phyloP scores from a whole-genome alignment of 2,329 filamentous ascomycete genomes.

The Ceratocystiopsis brevicomis region DNA sequence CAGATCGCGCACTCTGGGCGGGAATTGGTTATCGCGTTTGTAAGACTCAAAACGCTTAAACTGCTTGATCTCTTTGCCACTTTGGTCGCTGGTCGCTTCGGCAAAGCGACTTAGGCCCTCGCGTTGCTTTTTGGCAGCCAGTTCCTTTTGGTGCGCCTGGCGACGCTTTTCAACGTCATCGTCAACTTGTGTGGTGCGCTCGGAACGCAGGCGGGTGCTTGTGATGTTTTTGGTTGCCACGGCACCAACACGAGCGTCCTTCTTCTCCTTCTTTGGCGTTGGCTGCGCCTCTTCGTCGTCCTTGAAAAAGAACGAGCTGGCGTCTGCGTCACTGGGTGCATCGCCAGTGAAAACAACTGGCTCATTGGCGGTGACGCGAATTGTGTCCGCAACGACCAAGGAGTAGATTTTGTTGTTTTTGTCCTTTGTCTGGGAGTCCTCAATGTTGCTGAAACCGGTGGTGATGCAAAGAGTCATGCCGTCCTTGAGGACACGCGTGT shows the following conservation, averaged over 20 bases:
- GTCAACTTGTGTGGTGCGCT: slow-evolving; percentile 71
- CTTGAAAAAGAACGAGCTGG: slow-evolving; percentile 96
- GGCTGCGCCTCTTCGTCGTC: slow-evolving; percentile 80
- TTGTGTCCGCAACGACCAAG: slow-evolving; percentile 77
- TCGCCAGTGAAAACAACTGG: slow-evolving; percentile 85
- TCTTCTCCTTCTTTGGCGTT: slow-evolving; percentile 79
- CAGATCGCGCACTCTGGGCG: slow-evolving; percentile 62
- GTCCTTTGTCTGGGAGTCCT: slow-evolving; percentile 72
- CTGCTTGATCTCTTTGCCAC: slow-evolving; percentile 87
- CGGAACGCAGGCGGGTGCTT: slow-evolving; percentile 76
- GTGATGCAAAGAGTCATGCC: slow-evolving; percentile 92
- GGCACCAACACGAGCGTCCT: slow-evolving; percentile 62
- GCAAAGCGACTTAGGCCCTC: slow-evolving; percentile 74
- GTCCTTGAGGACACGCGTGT: slow-evolving; percentile 63
- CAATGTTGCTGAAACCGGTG: slow-evolving; percentile 75
- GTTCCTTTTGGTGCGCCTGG: slow-evolving; percentile 80
- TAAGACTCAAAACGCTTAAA: slow-evolving; percentile 99
- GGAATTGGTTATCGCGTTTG: slow-evolving; percentile 91
- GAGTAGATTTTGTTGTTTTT: slow-evolving; percentile 82
- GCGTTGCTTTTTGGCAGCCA: slow-evolving; percentile 70
- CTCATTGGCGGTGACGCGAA: slow-evolving; percentile 65
- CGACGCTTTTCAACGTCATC: slow-evolving; percentile 78
- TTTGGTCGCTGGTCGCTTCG: slow-evolving; percentile 65
- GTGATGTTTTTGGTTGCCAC: slow-evolving; percentile 92
- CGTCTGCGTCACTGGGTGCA: slow-evolving; percentile 76